Conservation (phyloP, 345 rosid genomes). For the Populus tremula region DNA sequence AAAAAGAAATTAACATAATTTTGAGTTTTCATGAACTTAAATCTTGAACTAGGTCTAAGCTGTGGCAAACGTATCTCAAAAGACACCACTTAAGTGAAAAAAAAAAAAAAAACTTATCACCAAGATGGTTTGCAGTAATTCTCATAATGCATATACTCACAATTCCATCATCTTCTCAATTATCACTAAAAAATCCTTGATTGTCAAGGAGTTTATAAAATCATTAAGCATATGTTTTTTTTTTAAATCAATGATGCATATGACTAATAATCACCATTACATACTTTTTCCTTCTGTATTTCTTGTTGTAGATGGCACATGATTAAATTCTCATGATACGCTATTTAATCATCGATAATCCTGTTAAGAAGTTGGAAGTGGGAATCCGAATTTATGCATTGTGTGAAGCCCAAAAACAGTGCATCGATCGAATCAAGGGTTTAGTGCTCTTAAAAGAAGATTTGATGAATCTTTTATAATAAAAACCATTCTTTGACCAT, state of each 20-base stretch:
- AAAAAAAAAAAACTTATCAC: no score
- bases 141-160: background rate
- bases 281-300: background rate
- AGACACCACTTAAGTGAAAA: no score
- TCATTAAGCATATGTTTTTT: background rate
- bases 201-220: background rate
- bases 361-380: background rate
- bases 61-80: no score
- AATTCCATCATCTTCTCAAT: no score
- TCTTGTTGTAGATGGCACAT: background rate
- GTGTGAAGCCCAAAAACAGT: constrained; percentile 8
- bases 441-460: constrained; percentile 3
- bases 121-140: no score
- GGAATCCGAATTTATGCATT: background rate
- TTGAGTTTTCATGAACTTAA: no score
- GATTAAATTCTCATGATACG: background rate
- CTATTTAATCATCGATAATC: background rate
- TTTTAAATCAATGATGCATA: background rate
- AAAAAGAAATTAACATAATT: no score
- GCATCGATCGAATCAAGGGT: constrained; percentile 14
- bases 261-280: background rate
- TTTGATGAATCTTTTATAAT: background rate
- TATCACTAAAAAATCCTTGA: background rate
- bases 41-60: no score
- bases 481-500: constrained; percentile 1